These are phyloP conservation scores for Ilex asprella DNA, from an alignment of 257 asterid species.

Conservation along the genomic window DNA sequence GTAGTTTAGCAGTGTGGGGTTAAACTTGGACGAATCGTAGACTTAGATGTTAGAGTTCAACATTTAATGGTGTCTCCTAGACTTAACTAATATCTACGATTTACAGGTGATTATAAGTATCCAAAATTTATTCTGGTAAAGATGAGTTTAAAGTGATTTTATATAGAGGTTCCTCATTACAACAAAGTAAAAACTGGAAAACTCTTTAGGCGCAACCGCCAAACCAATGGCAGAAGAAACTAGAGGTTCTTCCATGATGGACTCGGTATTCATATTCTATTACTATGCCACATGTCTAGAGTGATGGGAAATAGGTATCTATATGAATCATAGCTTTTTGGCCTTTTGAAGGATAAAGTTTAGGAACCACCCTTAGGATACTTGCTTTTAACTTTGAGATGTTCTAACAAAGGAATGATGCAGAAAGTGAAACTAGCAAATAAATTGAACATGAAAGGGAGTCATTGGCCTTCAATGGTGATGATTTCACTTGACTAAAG, in stretches of 20 bases:
- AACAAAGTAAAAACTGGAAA: too few species aligned
- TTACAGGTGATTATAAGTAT: too few species aligned
- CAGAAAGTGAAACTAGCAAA: not conserved
- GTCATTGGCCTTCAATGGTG: not conserved
- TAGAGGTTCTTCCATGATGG: not conserved
- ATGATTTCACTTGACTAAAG: not conserved
- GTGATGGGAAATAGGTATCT: not conserved
- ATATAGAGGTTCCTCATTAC: too few species aligned
- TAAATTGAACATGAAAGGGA: not conserved
- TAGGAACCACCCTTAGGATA: not conserved
- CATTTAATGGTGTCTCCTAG: too few species aligned
- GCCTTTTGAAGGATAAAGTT: not conserved
- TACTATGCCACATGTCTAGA: too few species aligned
- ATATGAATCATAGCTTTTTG: not conserved
- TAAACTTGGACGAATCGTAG: too few species aligned
- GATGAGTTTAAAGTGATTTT: too few species aligned
- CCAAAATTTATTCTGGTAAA: too few species aligned
- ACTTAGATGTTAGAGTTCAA: too few species aligned
- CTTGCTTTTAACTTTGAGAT: not conserved
- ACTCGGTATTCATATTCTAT: too few species aligned
- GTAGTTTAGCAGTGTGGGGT: too few species aligned
- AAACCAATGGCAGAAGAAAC: not conserved
- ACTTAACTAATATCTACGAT: too few species aligned
- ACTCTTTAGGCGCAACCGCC: not conserved
- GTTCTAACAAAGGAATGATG: not conserved